Base-by-base conservation (phyloP, 768 basidiomycete genomes). In the Trametes elegans region DNA sequence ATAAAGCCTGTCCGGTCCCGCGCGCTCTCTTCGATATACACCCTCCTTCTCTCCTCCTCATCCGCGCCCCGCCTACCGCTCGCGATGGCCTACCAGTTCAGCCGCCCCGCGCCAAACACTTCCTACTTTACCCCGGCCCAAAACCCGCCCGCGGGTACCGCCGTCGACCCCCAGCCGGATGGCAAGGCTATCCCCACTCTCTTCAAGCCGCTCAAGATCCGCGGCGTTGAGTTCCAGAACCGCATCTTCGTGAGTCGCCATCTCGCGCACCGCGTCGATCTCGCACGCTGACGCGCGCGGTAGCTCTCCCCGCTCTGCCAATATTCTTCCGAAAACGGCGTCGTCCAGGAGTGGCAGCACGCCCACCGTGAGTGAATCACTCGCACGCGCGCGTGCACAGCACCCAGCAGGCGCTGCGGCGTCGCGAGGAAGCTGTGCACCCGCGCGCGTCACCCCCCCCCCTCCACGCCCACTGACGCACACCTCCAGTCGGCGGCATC, bases 301-400 rank as follows among this genome's bases (percentile, higher is more conserved):
- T 40, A 77, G 76, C 28, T 83, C 36, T 78, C 83, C 7, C 83
- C 83, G 0, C 65, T 84, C 31, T 80, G 82, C 64, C 82, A 85
- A 65, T 84, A 83, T 65, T 83, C 80, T 16, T 72, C 82, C 1
- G 67, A 80, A 14, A 68, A 83, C 69, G 84, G 83, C 26, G 64
- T 73, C 60, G 27, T 77, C 8, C 78, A 79, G 0, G 67, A 77
- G 28, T 85, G 83, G 83, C 83, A 84, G 58, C 63, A 75, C 55
- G 80, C 80, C 2, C 84, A 85, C 63, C 57, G 65, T 66, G n/a
- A 52, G 55, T 63, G 45, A n/a, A n/a, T n/a, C n/a, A n/a, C n/a
- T n/a, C n/a, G n/a, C n/a, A n/a, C n/a, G n/a, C n/a, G n/a, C n/a
- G n/a, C n/a, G n/a, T n/a, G n/a, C n/a, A n/a, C n/a, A n/a, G n/a